Percentiles rank a stretch among this genome's conserved stretches.
Conservation (phyloP, 805 yeast species). For the Starmerella bombicola region DNA sequence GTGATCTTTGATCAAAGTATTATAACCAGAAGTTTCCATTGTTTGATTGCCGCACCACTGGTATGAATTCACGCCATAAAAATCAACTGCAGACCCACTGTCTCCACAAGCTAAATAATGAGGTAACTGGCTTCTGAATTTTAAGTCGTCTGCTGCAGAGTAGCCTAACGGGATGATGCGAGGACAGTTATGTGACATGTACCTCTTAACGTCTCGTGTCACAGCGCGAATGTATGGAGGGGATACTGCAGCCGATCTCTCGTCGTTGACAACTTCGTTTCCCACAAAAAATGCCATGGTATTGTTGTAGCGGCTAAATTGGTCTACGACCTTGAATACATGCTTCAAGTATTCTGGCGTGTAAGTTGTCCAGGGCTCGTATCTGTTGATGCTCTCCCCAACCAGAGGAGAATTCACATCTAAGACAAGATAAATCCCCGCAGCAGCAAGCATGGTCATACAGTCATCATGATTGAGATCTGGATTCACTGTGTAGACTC, state of each 20-base stretch:
- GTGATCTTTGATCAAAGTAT: constrained; percentile 59
- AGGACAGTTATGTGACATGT: constrained; percentile 44
- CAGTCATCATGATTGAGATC: constrained; percentile 73
- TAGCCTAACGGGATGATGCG: constrained; percentile 82
- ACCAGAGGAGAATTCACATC: constrained; percentile 83
- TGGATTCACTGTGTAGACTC: constrained; percentile 81
- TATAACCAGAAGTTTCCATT: constrained; percentile 64
- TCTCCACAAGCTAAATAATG: constrained; percentile 68
- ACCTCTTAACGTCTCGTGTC: constrained; percentile 67
- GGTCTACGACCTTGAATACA: constrained; percentile 65
- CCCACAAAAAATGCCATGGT: constrained; percentile 89
- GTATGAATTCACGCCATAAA: constrained; percentile 69
- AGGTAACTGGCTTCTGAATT: constrained; percentile 63
- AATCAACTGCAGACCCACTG: constrained; percentile 45
- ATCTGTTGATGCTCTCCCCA: constrained; percentile 70
- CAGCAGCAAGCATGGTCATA: constrained; percentile 80
- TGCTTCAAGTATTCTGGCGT: constrained; percentile 58
- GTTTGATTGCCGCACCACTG: constrained; percentile 86
- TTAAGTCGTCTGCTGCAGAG: constrained; percentile 89
- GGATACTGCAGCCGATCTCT: constrained; percentile 44
- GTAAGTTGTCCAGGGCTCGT: constrained; percentile 89
- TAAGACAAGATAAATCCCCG: constrained; percentile 81
- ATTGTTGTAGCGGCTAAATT: constrained; percentile 73
- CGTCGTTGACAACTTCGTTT: constrained; percentile 78
- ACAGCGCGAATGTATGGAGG: constrained; percentile 71